phyloP scores from a whole-genome alignment of 768 basidiomycete genomes.

The Kwoniella sp. region DNA sequence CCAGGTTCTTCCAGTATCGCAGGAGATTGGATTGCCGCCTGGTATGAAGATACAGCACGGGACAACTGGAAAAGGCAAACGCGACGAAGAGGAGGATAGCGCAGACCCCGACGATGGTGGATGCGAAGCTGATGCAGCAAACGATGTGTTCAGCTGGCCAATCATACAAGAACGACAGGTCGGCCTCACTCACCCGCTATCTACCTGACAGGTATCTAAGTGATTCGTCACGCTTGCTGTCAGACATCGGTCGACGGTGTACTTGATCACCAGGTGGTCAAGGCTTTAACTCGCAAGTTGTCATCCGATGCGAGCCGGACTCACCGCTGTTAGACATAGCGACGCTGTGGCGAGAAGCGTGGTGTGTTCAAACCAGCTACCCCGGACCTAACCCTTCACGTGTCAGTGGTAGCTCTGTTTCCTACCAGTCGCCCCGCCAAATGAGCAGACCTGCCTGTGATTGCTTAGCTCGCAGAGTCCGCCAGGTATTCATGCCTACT shows the following conservation, averaged over 20 bases:
- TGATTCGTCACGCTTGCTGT: slow-evolving; percentile 2
- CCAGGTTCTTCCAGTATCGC: slow-evolving; percentile 11
- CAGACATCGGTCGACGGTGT: slow-evolving; percentile 18
- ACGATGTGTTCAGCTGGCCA: background rate
- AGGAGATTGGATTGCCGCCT: slow-evolving; percentile 13
- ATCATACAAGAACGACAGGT: too few relatives aligned
- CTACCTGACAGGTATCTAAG: too few relatives aligned
- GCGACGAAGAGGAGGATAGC: slow-evolving; percentile 8
- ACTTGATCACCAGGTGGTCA: slow-evolving; percentile 13
- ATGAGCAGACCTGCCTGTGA: background rate
- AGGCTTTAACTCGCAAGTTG: background rate
- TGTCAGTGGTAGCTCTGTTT: background rate
- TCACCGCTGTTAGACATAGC: slow-evolving; percentile 13
- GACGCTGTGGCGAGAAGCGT: slow-evolving; percentile 6
- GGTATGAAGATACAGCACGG: slow-evolving; percentile 16
- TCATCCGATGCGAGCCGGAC: background rate
- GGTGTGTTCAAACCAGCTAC: slow-evolving; percentile 27
- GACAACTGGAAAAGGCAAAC: slow-evolving; percentile 18
- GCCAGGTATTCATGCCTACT: slow-evolving; percentile 4
- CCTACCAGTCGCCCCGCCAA: background rate
- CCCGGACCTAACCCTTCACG: slow-evolving; percentile 3
- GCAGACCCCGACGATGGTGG: slow-evolving; percentile 9
- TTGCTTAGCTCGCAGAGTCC: background rate
- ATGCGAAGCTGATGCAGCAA: slow-evolving; percentile 5
- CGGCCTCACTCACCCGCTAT: too few relatives aligned